Conservation (phyloP, 257 asterid species). For the Prunella vulgaris region DNA sequence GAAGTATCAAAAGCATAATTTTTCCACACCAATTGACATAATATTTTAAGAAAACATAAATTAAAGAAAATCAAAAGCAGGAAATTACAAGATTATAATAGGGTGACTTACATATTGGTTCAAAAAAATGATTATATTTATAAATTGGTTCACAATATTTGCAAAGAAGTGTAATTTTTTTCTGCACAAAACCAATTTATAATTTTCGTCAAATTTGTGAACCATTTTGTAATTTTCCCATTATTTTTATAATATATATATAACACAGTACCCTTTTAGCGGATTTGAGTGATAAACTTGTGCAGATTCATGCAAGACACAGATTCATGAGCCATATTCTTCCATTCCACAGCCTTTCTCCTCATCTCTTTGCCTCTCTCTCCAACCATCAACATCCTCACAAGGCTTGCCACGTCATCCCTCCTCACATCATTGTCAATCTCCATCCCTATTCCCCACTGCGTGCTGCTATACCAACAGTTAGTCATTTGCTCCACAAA, state of each 20-base stretch:
- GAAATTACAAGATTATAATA: background rate
- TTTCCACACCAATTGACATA: background rate
- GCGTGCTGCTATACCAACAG: slow-evolving; percentile 37
- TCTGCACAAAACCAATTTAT: too few relatives aligned
- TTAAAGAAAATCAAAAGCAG: too few relatives aligned
- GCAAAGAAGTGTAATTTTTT: too few relatives aligned
- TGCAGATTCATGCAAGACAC: slow-evolving; percentile 27
- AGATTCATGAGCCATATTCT: slow-evolving; percentile 20
- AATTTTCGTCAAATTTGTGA: too few relatives aligned
- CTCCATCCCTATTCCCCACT: slow-evolving; percentile 46
- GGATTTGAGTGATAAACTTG: background rate
- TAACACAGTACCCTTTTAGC: background rate
- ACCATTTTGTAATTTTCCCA: too few relatives aligned
- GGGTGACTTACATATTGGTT: too few relatives aligned
- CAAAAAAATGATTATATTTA: too few relatives aligned
- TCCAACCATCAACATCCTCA: slow-evolving; percentile 36
- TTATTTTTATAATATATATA: too few relatives aligned
- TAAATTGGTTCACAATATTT: too few relatives aligned
- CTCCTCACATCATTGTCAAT: slow-evolving; percentile 41
- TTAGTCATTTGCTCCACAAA: slow-evolving; percentile 54
- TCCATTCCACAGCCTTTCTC: slow-evolving; percentile 11
- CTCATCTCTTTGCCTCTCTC: slow-evolving; percentile 20
- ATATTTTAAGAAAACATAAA: background rate
- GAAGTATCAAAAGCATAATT: too few relatives aligned
- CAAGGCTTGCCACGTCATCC: slow-evolving; percentile 36